phyloP scores from a whole-genome alignment of 192 early-diverging fungal species.

The Fimicolochytrium jonesii region DNA sequence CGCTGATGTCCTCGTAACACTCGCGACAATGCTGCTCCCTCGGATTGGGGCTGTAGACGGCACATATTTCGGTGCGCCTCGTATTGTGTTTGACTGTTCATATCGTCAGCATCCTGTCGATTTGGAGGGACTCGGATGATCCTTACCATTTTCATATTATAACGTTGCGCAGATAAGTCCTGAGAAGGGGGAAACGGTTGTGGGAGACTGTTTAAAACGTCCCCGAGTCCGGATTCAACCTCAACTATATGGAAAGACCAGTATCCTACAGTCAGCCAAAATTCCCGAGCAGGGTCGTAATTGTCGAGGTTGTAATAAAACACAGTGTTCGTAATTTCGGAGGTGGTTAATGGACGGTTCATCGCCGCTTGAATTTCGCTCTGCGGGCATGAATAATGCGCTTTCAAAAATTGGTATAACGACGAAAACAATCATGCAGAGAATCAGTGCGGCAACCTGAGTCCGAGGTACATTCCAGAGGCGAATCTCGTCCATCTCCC shows the following conservation, averaged over 20 bases:
- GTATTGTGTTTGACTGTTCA: background rate
- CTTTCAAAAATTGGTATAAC: too few species aligned
- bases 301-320: conserved; percentile 5
- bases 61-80: conserved; percentile 4
- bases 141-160: conserved; percentile 6
- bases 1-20: background rate
- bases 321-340: background rate
- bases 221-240: too few species aligned
- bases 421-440: too few species aligned
- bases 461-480: background rate
- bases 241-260: too few species aligned
- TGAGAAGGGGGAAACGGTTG: too few species aligned
- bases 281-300: background rate
- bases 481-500: conserved; percentile 5
- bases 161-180: background rate
- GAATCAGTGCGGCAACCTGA: too few species aligned
- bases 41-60: background rate
- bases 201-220: too few species aligned
- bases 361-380: conserved; percentile 2
- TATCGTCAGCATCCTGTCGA: too few species aligned
- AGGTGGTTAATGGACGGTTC: background rate
- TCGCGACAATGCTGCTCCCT: background rate
- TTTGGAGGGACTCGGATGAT: too few species aligned
- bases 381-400: too few species aligned
- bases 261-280: background rate